Evolutionary conservation across 371 early-diverging fungal genomes (phyloP), one percentile per base, ranked within the genome.

Genomic region (Circinella minor): DNA sequence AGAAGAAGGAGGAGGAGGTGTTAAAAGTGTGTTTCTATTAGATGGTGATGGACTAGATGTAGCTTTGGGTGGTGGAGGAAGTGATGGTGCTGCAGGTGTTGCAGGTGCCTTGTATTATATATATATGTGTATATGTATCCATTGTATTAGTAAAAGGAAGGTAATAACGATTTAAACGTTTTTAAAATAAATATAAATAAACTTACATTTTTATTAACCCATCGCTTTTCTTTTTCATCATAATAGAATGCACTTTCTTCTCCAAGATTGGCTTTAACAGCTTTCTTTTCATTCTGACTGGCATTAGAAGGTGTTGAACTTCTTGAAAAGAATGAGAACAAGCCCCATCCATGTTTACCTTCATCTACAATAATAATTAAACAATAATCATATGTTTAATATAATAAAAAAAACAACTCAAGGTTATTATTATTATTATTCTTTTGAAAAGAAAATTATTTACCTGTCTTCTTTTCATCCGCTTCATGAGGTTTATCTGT

Each of bases 231-330:
- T 38, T 85, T 87, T 15, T 88, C 88, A 59, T 92, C 93, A 74
- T 84, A 92, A 67, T 90, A 89, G 70, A 92, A 92, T 13, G 81
- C 67, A 49, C 77, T 89, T 68, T 88, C 81, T 72, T 91, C 90
- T 47, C 92, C 92, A 47, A 92, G 74, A 63, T 92, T 90, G 14
- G 93, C 93, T 71, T 79, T 81, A 38, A 85, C 84, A 9, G 86
- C 77, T 74, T 87, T 89, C 37, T 76, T 71, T 39, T 77, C 81
- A 4, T 62, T 55, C 34, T 72, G 76, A 48, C 81, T 77, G 37
- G 82, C 77, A 4, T 68, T 61, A 39, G 74, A 77, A 54, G 83
- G 78, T 43, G 82, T 81, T n/a, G 78, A 77, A 14, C 79, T 72
- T 18, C 82, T 77, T 67, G 83, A 81, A 65, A 87, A 84, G 4